Base-by-base conservation (phyloP, 2,329 filamentous ascomycete species). In the Mollisiaceae sp. region DNA sequence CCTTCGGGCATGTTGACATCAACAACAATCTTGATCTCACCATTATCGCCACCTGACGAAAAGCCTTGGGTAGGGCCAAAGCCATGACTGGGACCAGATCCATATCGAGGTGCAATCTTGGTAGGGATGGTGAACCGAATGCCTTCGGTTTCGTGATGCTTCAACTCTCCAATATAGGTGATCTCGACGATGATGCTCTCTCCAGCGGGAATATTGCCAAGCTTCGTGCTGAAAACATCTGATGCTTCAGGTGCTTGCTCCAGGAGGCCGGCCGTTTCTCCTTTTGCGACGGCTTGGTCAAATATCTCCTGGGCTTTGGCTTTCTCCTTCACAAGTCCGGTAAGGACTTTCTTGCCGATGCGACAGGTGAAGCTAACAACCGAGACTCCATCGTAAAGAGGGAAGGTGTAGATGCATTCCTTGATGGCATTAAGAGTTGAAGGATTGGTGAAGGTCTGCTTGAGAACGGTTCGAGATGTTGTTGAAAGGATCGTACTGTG, bases 301-400 rank as follows among this genome's bases (percentile, higher is more conserved):
- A 87, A 93, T 0, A 82, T 84, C 8, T 82, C 76, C 62, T 82
- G 85, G 1, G 91, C 90, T 60, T 86, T 81, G 12, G 84, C 79
- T 62, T 85, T 87, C 71, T 91, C 86, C 73, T 91, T 88, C 50
- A 93, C 89, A 14, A 89, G 76, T 15, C 91, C 90, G 2, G 80
- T 80, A 69, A 91, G 85, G 18, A 85, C 80, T 22, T 86, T 85
- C 38, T 82, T 78, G 39, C 84, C 88, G 56, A 93, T 81, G 15
- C 80, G 84, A 77, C 89, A 92, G 4, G 81, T 84, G 69, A 93
- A 93, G 3, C 80, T 82, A 8, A 89, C 88, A 0, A 93, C 86
- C 8, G 86, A 89, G 18, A 91, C 87, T 11, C 90, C 90, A 72
- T 92, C 89, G 68, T 89, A 91, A 0, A 93, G 80, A 0, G 91